These are phyloP conservation scores for Margaritispora aquatica DNA, from an alignment of 495 filamentous ascomycete species.

Conservation along the genomic window DNA sequence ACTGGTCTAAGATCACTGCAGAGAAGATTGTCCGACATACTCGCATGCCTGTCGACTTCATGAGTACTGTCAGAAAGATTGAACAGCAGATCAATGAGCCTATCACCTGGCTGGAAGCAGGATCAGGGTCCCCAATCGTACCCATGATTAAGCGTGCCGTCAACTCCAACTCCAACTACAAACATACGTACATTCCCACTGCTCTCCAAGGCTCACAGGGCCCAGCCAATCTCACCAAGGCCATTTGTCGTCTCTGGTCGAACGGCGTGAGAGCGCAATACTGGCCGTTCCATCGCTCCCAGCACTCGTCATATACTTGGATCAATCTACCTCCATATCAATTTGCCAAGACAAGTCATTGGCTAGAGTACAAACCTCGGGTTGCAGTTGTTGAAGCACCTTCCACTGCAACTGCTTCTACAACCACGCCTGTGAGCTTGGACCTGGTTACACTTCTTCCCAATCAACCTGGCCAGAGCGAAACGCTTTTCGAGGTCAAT, in stretches of 20 bases:
- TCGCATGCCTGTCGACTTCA: not conserved
- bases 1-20: not conserved
- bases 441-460: too few relatives aligned
- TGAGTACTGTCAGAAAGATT: not conserved
- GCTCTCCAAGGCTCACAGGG: not conserved
- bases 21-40: too few relatives aligned
- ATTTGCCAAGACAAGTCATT: not conserved
- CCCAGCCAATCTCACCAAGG: not conserved
- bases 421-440: too few relatives aligned
- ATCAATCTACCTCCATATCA: not conserved
- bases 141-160: not conserved
- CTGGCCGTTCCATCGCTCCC: not conserved
- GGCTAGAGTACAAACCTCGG: not conserved
- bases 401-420: too few relatives aligned
- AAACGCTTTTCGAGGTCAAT: too few relatives aligned
- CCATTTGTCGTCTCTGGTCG: not conserved
- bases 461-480: too few relatives aligned
- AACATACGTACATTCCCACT: too few relatives aligned
- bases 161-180: not conserved
- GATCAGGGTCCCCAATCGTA: not conserved
- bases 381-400: not conserved
- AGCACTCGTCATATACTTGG: not conserved
- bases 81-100: not conserved
- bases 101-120: conserved; percentile 1
- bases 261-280: not conserved